Evolutionary conservation across 805 yeast species (phyloP), one percentile per base, ranked within the genome.

Genomic region (Wickerhamiella sorbophila): DNA sequence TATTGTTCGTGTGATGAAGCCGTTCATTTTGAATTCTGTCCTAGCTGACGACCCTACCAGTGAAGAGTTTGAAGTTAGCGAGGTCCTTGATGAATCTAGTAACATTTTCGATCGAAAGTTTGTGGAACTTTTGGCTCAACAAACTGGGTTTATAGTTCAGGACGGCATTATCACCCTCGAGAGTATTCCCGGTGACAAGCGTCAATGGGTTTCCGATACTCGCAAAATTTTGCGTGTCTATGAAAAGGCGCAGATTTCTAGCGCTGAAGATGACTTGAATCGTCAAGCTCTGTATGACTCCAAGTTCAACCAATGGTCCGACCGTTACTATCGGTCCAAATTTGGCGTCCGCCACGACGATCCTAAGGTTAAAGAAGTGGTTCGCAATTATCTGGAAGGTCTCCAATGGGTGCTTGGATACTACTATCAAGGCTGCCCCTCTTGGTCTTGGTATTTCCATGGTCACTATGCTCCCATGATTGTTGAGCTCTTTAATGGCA

Each of bases 391-490:
- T 56, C 68, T 91, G 33, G 95, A 87, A 61, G 98, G 98, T 49
- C 68, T 88, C 48, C 98, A 88, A 63, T 88, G 98, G 98, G 97
- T 91, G 12, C 66, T 91, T 59, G 77, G 71, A 55, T 88, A 88
- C 64, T 88, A 88, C 62, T 88, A 86, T 57, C 71, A 72, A 51
- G 97, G 96, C 21, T 78, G 84, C 55, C 82, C 84, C 32, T 86
- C 97, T 2, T 88, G 98, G 98, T 79, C 83, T 36, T 88, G 97
- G 98, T 88, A 73, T 57, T 88, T 73, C 59, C 74, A 69, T 50
- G 82, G 83, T 60, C 96, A 91, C 58, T 88, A 88, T 60, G 74
- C 97, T 15, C 98, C 98, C 37, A 75, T 94, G 66, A 84, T 88
- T 44, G 84, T 95, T 4, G 97, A 88, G 62, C 69, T 88, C 47